Percentiles rank a stretch among this genome's conserved stretches.
Evolutionary conservation across 164 flowering plant genomes (phyloP).

Genomic region (Vitis rotundifolia): DNA sequence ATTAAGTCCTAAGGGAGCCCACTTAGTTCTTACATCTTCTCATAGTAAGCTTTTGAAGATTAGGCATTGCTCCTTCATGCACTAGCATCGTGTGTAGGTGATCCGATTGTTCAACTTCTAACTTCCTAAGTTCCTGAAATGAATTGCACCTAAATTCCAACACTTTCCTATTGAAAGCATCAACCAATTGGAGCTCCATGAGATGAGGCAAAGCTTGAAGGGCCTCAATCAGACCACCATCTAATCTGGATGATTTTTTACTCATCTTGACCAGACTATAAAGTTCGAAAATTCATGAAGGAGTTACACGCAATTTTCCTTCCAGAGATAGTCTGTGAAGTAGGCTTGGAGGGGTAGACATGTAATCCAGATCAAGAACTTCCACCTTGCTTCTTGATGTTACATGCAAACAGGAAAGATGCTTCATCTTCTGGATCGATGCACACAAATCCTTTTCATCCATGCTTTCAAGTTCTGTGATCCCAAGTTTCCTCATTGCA

Average conservation of each 20-base stretch:
- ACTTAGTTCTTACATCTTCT: too few species aligned
- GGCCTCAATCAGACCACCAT: slow-evolving; percentile 4
- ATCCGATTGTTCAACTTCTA: slow-evolving; percentile 13
- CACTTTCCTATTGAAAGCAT: slow-evolving; percentile 14
- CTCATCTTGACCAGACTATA: slow-evolving; percentile 10
- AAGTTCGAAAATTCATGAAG: slow-evolving; percentile 20
- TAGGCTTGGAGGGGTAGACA: neutral
- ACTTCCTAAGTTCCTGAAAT: slow-evolving; percentile 21
- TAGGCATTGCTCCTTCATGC: too few species aligned
- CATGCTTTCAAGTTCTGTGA: slow-evolving; percentile 5
- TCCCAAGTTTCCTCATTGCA: slow-evolving; percentile 12
- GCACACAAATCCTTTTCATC: slow-evolving; percentile 6
- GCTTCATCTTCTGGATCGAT: slow-evolving; percentile 13
- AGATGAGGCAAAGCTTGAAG: slow-evolving; percentile 21
- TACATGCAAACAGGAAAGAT: slow-evolving; percentile 10
- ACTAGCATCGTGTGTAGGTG: too few species aligned
- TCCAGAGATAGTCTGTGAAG: slow-evolving; percentile 19
- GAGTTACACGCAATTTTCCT: slow-evolving; percentile 8
- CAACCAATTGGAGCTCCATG: slow-evolving; percentile 19
- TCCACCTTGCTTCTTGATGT: slow-evolving; percentile 3
- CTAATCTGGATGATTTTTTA: slow-evolving; percentile 15
- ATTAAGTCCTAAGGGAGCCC: too few species aligned
- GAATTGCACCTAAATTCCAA: slow-evolving; percentile 3
- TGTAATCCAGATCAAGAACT: slow-evolving; percentile 13
- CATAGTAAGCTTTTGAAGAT: too few species aligned